Conservation (phyloP, 2,329 filamentous ascomycete genomes). For the Calonectria pseudoreteaudii region DNA sequence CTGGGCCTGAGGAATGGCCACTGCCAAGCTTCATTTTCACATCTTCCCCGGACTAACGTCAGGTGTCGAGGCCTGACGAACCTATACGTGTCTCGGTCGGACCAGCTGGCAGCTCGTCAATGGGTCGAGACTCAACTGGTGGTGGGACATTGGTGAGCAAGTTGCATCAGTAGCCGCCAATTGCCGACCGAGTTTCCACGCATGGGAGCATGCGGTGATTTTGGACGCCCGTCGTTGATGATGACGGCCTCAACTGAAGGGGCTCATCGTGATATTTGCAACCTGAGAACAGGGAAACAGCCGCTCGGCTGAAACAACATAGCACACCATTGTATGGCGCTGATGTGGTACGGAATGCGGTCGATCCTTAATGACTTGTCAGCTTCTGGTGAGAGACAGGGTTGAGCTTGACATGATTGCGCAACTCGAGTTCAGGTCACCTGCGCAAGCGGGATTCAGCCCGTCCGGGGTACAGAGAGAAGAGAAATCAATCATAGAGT, state of each 20-base stretch:
- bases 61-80: neutral
- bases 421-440: neutral
- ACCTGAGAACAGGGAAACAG: neutral
- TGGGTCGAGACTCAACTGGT: slow-evolving; percentile 20
- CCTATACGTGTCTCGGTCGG: slow-evolving; percentile 2
- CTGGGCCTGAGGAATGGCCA: neutral
- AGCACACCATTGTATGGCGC: neutral
- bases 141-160: neutral
- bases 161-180: slow-evolving; percentile 25
- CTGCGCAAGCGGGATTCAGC: neutral
- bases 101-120: slow-evolving; percentile 1
- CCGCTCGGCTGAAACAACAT: neutral
- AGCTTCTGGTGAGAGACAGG: neutral
- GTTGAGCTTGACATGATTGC: neutral
- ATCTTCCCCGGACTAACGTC: neutral
- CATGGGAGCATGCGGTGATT: neutral
- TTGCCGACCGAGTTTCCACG: slow-evolving; percentile 24
- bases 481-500: neutral
- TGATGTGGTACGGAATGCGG: neutral
- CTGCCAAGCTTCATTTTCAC: neutral
- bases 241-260: neutral
- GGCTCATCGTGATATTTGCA: neutral
- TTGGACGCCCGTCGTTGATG: neutral
- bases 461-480: too few relatives aligned
- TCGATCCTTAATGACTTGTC: neutral